Evolutionary conservation across 805 yeast species (phyloP), one percentile per base, ranked within the genome.

Genomic region (Grigorovia humatica): DNA sequence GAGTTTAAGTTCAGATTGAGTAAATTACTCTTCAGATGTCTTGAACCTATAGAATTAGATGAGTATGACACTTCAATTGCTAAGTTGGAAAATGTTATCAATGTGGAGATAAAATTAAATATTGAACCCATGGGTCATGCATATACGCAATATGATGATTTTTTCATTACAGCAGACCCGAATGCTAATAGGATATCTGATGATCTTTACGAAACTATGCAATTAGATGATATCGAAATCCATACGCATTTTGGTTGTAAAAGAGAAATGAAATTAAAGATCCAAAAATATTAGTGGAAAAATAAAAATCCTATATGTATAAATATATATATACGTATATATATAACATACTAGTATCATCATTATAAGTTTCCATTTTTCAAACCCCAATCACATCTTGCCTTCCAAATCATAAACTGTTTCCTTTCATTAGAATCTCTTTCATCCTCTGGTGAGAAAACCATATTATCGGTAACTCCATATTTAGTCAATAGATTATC

Each of bases 321-420:
- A 44, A 41, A 42, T 41, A 40, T 47, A 30, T 29, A 35, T 40
- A 17, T 45, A 27, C 19, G 5, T 32, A 11, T n/a, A 12, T 27
- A 20, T 17, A 17, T 46, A 27, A 11, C 46, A 18, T 15, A 52
- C 4, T 46, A 48, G 41, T 9, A 52, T 38, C 8, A 38, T 38
- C 6, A 23, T 23, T 23, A 23, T 38, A 4, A 38, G 12, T 15
- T 38, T 2, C 17, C 15, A 15, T 38, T 38, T 15, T 38, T 12
- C n/a, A 15, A 15, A 3, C 12, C 12, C 42, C 42, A 30, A 19
- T 45, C 42, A 18, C 32, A 15, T 57, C 89, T 76, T 1, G 89
- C 88, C 51, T 74, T 71, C 62, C 78, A 63, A 44, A 84, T 74
- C 82, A 85, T 75, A 42, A 53, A 59, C 48, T 57, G 61, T 54